These are phyloP conservation scores for Zostera marina DNA, from an alignment of 116 monocot species.

Conservation along the genomic window DNA sequence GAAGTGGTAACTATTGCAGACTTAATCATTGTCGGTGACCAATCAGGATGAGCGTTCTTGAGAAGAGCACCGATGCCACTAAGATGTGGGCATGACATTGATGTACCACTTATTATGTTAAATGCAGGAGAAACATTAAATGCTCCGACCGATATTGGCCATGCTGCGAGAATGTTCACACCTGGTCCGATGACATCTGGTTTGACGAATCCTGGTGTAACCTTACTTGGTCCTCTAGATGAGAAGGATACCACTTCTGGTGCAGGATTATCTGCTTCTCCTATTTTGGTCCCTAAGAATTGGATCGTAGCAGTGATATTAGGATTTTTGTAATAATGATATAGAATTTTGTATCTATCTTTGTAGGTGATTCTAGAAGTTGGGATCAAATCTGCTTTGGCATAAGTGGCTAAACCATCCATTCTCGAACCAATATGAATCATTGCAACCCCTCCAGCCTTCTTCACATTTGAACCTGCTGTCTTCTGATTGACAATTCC, in stretches of 20 bases:
- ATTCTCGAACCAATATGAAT: neutral
- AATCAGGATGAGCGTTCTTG: constrained; percentile 8
- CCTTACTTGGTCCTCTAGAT: too few species aligned
- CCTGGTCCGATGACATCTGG: too few species aligned
- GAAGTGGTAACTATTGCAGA: constrained; percentile 12
- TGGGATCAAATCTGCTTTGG: neutral
- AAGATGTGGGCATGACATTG: constrained; percentile 9
- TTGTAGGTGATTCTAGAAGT: neutral
- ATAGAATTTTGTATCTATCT: neutral
- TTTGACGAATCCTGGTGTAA: too few species aligned
- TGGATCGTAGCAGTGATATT: neutral
- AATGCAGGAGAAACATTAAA: neutral
- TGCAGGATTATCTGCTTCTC: neutral
- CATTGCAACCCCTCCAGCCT: constrained; percentile 14
- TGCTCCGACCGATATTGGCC: neutral
- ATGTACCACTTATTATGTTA: constrained; percentile 7
- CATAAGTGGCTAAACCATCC: neutral
- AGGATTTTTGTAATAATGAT: neutral
- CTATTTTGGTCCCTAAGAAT: constrained; percentile 6
- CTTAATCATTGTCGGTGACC: constrained; percentile 8
- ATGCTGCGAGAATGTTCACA: too few species aligned
- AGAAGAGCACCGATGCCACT: constrained; percentile 6
- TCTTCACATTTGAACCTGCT: constrained; percentile 3
- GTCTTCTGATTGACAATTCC: neutral
- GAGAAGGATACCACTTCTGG: constrained; percentile 9